Base-by-base conservation (phyloP, 768 basidiomycete species). In the Macrocybe gigantea region DNA sequence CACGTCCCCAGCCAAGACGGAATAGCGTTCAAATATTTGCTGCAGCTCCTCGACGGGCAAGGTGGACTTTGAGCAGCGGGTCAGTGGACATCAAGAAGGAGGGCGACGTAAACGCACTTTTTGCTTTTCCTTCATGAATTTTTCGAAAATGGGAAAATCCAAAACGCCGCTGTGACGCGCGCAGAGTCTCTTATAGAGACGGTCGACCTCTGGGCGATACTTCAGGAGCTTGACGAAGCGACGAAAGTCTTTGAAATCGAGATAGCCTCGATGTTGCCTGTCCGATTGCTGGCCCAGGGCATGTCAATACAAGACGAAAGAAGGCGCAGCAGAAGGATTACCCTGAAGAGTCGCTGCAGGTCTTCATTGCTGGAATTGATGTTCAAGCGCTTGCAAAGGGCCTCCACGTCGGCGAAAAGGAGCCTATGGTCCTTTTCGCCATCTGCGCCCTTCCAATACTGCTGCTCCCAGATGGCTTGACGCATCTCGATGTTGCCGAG, bases 211-310 rank as follows among this genome's bases (percentile, higher is more conserved):
- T 0, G 85, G 83, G 11, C 94, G 78, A 2, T 75, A 72, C 60
- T 93, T 93, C 48, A 94, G 72, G 11, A 84, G 65, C 62, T 85
- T 88, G 54, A 94, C 87, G 53, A 96, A 91, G 10, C 69, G 70
- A 48, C 85, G 81, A 61, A 95, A 95, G 50, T 87, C 85, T 5
- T 73, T 57, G 58, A 92, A 91, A 62, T 90, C 82, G 39, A 94
- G 80, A 49, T 71, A 83, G 1, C 72, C 72, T 0, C 72, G 73
- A 2, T 63, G 52, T 47, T 73, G 66, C 1, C 62, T 59, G 61
- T 90, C 86, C 7, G 86, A 85, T 70, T 78, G 73, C 87, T 90
- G 55, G 22, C 30, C 53, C 33, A 45, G 41, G 22, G 44, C 44
- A 44, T 34, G 42, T 44, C 44, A 50, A 32, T 34, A 33, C 15